Evolutionary conservation across 306 rosid genomes (phyloP).

Genomic region (Cyclanthera cordifolia): DNA sequence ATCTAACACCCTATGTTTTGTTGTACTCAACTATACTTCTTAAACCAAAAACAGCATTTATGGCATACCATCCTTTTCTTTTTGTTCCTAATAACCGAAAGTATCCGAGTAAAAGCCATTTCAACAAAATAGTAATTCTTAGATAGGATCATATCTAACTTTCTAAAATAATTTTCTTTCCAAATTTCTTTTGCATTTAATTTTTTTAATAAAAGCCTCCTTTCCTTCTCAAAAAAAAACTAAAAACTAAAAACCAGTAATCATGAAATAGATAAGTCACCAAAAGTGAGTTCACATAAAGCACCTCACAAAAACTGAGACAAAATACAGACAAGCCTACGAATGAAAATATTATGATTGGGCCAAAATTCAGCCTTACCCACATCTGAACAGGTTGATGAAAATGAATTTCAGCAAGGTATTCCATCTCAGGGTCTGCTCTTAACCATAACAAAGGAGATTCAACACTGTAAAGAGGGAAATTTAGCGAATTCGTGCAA

Average conservation of each 20-base stretch:
- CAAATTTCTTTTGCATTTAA: neutral
- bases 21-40: neutral
- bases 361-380: conserved; percentile 55
- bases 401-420: conserved; percentile 83
- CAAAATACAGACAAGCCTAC: neutral
- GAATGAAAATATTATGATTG: no score
- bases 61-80: neutral
- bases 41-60: neutral
- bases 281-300: no score
- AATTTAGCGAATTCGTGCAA: conserved; percentile 16
- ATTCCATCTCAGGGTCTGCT: conserved; percentile 99
- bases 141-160: neutral
- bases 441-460: conserved; percentile 91
- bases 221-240: neutral
- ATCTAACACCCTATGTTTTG: neutral
- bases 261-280: neutral
- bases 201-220: neutral
- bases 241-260: neutral
- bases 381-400: conserved; percentile 98
- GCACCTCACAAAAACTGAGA: neutral
- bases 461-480: conserved; percentile 44
- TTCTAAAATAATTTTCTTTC: neutral
- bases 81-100: neutral
- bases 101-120: neutral
- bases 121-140: neutral